Evolutionary conservation across 2,329 filamentous ascomycete species (phyloP), one percentile per base, ranked within the genome.

Genomic region (Chaetomium olivaceum): DNA sequence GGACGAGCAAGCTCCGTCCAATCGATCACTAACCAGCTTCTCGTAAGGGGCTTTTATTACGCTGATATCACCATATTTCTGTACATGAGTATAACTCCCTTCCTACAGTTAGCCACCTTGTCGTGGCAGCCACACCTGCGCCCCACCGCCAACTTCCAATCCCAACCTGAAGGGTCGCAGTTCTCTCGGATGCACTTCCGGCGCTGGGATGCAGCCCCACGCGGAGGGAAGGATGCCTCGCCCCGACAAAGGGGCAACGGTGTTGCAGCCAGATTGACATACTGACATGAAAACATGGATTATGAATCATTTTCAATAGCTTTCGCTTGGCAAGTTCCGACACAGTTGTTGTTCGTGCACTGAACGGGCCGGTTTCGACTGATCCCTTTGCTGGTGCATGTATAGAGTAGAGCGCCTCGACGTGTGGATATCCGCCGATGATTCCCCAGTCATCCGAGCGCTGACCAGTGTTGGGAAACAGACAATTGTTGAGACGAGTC

Each of bases 191-290:
- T 46, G 33, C 43, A 29, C 19, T 50, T 59, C 57, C 57, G 57
- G 57, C 9, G 39, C 57, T 50, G 57, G 57, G 57, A 59, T 59
- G 29, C 54, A n/a, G 31, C 19, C 54, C 54, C 31, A 56, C 27
- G 43, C 16, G 16, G 39, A 43, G 39, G 39, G 39, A 6, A 43
- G 39, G 39, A 43, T 43, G 16, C 16, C 39, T 43, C 39, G 39
- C 39, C 39, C 39, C 16, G 16, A n/a, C n/a, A 43, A 43, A 43
- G 39, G 39, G 39, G 16, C 39, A 43, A 43, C 39, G 39, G 39
- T 43, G 39, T 43, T 43, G 39, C 39, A 43, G 6, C 16, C 39
- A n/a, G 16, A 43, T 43, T 43, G 39, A 43, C 39, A 43, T 43
- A 2, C n/a, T 43, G 39, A 43, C 39, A 19, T n/a, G 39, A 43